Base-by-base conservation (phyloP, 2,329 filamentous ascomycete genomes). In the Mollisia scopiformis region DNA sequence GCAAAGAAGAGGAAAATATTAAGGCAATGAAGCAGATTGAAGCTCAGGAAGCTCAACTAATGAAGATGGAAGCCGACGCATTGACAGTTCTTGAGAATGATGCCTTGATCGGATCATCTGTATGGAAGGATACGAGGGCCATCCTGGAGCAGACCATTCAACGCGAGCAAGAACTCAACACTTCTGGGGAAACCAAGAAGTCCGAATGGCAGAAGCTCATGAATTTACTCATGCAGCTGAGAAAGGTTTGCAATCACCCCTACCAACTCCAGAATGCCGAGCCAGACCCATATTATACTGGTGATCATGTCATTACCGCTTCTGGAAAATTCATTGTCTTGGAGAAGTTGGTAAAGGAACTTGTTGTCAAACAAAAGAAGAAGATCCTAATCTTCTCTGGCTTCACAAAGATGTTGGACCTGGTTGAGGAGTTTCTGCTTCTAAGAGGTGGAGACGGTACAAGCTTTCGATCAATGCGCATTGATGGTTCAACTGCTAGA, bases 351-450 rank as follows among this genome's bases (percentile, higher is more conserved):
- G 80, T 99, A 5, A 92, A 93, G 0, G 96, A 93, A 74, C 83
- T 99, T 0, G 78, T 84, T 1, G 69, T 83, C 53, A 77, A 80
- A 58, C 75, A 82, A 85, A 90, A 70, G 88, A 93, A 73, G 85
- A 90, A 52, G 93, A 94, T 1, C 91, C 97, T 98, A 23, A 92
- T 99, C 43, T 99, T 99, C 76, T 97, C 93, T 70, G 94, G 98
- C 71, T 98, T 98, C 65, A 82, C 98, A 1, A 87, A 88, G 58
- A 94, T 95, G 79, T 81, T 99, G 3, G 89, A 93, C 70, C 90
- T 98, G 39, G 80, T 97, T 2, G 94, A 99, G 74, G 95, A 98
- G 73, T 97, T 98, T 68, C 76, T 98, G 4, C 66, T 71, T 0
- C 74, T 73, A 8, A 49, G 68, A 63, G 70, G 72, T 37, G 71